A percentile compares a stretch with the other conserved stretches of the same genome.
Evolutionary conservation across 257 asterid genomes (phyloP).

Genomic region (Jacaranda mimosifolia): DNA sequence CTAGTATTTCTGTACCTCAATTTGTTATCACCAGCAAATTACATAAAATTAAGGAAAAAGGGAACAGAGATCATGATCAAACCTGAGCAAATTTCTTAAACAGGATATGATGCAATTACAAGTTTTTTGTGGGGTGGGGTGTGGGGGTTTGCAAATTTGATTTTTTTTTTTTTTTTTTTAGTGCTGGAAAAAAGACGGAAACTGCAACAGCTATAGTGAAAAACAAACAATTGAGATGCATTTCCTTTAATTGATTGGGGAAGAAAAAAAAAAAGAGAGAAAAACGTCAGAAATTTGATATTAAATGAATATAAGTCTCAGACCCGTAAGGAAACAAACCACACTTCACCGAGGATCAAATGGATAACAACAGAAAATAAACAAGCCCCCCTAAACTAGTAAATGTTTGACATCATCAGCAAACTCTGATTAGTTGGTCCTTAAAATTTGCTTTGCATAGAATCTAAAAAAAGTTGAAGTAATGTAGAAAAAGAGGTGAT

Average conservation of each 20-base stretch:
- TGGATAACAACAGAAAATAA: background rate
- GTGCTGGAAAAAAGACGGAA: background rate
- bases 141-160: background rate
- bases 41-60: background rate
- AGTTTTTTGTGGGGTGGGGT: background rate
- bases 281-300: background rate
- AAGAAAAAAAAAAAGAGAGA: background rate
- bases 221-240: background rate
- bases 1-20: background rate
- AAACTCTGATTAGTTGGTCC: background rate
- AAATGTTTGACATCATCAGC: conserved; percentile 11
- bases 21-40: background rate
- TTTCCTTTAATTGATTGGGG: background rate
- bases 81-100: background rate
- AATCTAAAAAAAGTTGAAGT: background rate
- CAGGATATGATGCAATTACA: background rate
- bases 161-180: background rate
- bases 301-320: background rate
- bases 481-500: background rate
- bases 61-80: too few species aligned
- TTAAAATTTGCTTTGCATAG: background rate
- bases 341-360: background rate
- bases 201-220: background rate
- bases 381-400: background rate
- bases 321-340: background rate